Evolutionary conservation across 1,139 yeast genomes (phyloP), one percentile per base, ranked within the genome.

Genomic region (Diutina catenulata): DNA sequence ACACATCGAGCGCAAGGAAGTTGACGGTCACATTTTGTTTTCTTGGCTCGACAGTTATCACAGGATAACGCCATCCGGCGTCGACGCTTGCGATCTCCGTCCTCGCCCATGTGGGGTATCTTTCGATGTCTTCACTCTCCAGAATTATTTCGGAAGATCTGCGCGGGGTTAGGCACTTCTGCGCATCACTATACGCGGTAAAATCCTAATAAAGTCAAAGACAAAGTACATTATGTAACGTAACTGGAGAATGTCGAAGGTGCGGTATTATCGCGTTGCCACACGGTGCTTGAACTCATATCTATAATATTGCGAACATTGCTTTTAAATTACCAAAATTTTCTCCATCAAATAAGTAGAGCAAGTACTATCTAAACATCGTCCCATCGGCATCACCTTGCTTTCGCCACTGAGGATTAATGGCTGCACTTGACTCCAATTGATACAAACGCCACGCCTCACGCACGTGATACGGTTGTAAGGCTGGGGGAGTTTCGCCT

Each of bases 391-490:
- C 74, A 36, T 72, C 82, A 1, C 94, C 94, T 50, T 80, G 84
- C n/a, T 68, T 57, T 42, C 87, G 62, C 84, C 88, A 80, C 36
- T 63, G 58, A 16, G 76, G 74, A 10, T 69, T 68, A 18, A 74
- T 64, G 2, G 80, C 74, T 3, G 81, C 74, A n/a, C 81, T 77
- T 40, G 70, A 74, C 48, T 86, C 94, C 35, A 67, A 46, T 45
- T 74, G 73, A 48, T 76, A 80, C 39, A 82, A 54, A 45, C 94
- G 62, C 87, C 94, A 83, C 1, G 96, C 96, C 50, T 86, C 95
- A 36, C 94, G 62, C 31, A 88, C 68, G 52, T 88, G 94, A 46
- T 82, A 87, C 0, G 96, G 95, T 33, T 74, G 67, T 33, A 88
- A 56, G 0, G 95, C 95, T 31, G 69, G 66, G 37, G 63, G 58